phyloP scores from a whole-genome alignment of 495 filamentous ascomycete genomes.

The Annulohypoxylon nitens region DNA sequence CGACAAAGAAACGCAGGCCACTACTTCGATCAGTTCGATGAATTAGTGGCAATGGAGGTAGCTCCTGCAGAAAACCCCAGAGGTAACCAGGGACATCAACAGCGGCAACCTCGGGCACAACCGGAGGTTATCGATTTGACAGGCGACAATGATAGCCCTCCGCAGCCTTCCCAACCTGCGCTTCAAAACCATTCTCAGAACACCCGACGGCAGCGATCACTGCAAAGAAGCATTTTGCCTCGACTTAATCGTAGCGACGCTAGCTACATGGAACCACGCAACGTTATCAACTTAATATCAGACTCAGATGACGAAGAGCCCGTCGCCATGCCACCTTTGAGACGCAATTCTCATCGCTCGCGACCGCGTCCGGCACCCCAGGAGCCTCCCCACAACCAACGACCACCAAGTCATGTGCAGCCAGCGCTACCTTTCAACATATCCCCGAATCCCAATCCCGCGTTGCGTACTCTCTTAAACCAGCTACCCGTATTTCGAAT shows the following conservation, averaged over 20 bases:
- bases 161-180: constrained; percentile 13
- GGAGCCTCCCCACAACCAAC: constrained; percentile 1
- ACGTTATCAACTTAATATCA: constrained; percentile 51
- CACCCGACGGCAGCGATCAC: constrained; percentile 51
- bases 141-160: constrained; percentile 50
- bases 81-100: constrained; percentile 19
- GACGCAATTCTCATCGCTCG: constrained; percentile 19
- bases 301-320: constrained; percentile 49
- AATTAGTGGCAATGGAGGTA: constrained; percentile 50
- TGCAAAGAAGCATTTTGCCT: constrained; percentile 52
- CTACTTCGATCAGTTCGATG: constrained; percentile 22
- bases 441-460: not conserved
- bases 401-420: constrained; percentile 3
- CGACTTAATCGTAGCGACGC: constrained; percentile 58
- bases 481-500: constrained; percentile 36
- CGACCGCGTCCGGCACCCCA: constrained; percentile 1
- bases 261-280: constrained; percentile 51
- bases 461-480: constrained; percentile 22
- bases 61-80: constrained; percentile 3
- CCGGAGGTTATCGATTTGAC: constrained; percentile 59
- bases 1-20: not conserved
- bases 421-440: not conserved
- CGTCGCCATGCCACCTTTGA: constrained; percentile 12
- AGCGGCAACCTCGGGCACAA: constrained; percentile 24
- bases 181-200: constrained; percentile 34